Evolutionary conservation across 192 early-diverging fungal species (phyloP).

Genomic region (Umbelopsis sp.): DNA sequence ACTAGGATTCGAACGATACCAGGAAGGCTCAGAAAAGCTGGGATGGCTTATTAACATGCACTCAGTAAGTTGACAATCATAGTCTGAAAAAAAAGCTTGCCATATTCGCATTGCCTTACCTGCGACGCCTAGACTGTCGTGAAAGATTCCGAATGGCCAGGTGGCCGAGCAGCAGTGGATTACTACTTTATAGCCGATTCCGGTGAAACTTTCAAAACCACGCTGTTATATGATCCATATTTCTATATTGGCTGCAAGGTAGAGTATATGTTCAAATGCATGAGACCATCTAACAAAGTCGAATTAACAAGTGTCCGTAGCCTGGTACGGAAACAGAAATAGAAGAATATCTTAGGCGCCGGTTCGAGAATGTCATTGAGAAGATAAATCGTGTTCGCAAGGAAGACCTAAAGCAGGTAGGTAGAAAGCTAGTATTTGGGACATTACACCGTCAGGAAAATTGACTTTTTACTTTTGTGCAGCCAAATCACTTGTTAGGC

Average conservation of each 20-base stretch:
- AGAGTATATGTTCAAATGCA: background rate
- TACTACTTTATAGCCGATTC: conserved; percentile 93
- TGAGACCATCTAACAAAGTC: background rate
- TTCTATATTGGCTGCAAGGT: conserved; percentile 88
- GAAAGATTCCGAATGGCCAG: conserved; percentile 62
- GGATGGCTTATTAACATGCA: conserved; percentile 99
- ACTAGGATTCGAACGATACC: conserved; percentile 69
- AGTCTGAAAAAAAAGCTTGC: background rate
- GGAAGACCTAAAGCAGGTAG: conserved; percentile 85
- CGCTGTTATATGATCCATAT: conserved; percentile 86
- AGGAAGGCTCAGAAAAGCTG: conserved; percentile 68
- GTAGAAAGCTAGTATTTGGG: background rate
- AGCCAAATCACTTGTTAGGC: conserved; percentile 92
- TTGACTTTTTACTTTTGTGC: background rate
- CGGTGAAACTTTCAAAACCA: conserved; percentile 87
- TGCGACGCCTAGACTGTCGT: conserved; percentile 57
- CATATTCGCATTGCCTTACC: conserved; percentile 15
- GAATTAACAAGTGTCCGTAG: conserved; percentile 26
- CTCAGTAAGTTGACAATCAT: conserved; percentile 54
- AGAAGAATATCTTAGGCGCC: conserved; percentile 79
- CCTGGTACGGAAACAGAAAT: conserved; percentile 79
- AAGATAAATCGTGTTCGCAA: conserved; percentile 67
- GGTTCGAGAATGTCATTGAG: conserved; percentile 69
- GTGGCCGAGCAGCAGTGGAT: conserved; percentile 78
- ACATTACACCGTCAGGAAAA: no score